These are phyloP conservation scores for Ashbya aceris DNA, from an alignment of 1,139 yeast genomes.

Conservation along the genomic window DNA sequence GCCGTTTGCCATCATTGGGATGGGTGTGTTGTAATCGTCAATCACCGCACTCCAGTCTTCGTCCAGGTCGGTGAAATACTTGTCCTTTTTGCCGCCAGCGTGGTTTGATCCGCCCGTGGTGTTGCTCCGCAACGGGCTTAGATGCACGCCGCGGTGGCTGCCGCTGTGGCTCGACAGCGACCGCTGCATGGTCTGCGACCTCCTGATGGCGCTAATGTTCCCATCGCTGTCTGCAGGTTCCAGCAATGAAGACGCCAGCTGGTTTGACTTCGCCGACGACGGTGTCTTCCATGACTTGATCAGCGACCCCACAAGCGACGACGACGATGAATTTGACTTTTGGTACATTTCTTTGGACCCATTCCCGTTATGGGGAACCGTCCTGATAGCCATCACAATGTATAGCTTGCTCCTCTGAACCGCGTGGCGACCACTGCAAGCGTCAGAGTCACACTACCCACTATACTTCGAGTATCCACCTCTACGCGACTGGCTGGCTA, in stretches of 20 bases:
- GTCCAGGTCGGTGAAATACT: slow-evolving; percentile 54
- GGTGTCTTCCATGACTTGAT: slow-evolving; percentile 10
- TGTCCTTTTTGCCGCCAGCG: slow-evolving; percentile 21
- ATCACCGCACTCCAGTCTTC: slow-evolving; percentile 91
- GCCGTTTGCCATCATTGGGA: slow-evolving; percentile 35
- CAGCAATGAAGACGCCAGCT: neutral
- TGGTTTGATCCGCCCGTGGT: slow-evolving; percentile 9
- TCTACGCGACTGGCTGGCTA: too few species aligned
- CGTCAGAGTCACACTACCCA: too few species aligned
- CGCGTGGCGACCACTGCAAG: too few species aligned
- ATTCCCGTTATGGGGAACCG: slow-evolving; percentile 7
- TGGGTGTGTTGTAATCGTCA: slow-evolving; percentile 36
- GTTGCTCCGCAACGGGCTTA: slow-evolving; percentile 11
- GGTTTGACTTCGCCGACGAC: slow-evolving; percentile 5
- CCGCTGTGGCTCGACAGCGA: slow-evolving; percentile 7
- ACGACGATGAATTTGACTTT: slow-evolving; percentile 9
- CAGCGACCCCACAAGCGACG: slow-evolving; percentile 10
- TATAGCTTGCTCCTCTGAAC: too few species aligned
- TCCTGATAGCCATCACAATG: slow-evolving; percentile 9
- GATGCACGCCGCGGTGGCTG: slow-evolving; percentile 5
- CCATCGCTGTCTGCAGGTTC: slow-evolving; percentile 2
- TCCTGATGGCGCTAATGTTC: slow-evolving; percentile 3
- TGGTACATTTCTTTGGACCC: slow-evolving; percentile 12
- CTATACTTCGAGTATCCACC: too few species aligned
- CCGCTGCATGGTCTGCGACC: slow-evolving; percentile 3